Evolutionary conservation across 805 yeast species (phyloP).

Genomic region (Yamadazyma tumulicola): DNA sequence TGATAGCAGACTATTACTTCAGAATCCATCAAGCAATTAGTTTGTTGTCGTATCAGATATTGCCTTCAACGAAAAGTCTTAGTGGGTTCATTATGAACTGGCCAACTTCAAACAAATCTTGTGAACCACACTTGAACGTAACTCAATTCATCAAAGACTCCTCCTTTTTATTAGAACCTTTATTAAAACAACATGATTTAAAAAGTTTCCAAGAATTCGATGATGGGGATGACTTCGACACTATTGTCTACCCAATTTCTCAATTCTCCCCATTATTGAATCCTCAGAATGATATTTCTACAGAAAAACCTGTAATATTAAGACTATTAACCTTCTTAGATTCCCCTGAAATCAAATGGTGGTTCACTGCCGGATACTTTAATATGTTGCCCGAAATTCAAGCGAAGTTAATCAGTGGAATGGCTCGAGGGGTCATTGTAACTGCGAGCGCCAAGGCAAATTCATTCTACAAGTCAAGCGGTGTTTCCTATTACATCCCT

Average conservation of each 20-base stretch:
- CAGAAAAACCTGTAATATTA: conserved; percentile 74
- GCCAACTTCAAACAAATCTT: conserved; percentile 66
- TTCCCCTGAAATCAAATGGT: conserved; percentile 61
- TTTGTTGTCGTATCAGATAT: conserved; percentile 65
- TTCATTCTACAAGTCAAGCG: conserved; percentile 83
- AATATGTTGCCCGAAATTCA: conserved; percentile 80
- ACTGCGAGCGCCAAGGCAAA: conserved; percentile 94
- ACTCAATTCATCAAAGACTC: conserved; percentile 54
- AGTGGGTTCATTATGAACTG: conserved; percentile 61
- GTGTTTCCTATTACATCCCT: conserved; percentile 78
- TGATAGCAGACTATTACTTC: conserved; percentile 70
- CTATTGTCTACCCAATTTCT: conserved; percentile 84
- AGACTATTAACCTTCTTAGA: conserved; percentile 56
- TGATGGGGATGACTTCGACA: conserved; percentile 40
- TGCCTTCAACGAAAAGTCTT: conserved; percentile 36
- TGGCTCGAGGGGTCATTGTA: conserved; percentile 65
- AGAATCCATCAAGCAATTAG: conserved; percentile 65
- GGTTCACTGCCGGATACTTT: conserved; percentile 95
- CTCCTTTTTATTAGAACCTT: conserved; percentile 52
- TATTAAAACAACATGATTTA: conserved; percentile 46
- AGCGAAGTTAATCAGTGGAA: conserved; percentile 51
- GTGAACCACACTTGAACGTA: conserved; percentile 61
- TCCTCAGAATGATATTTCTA: conserved; percentile 58
- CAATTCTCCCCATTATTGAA: conserved; percentile 82
- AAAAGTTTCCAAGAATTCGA: conserved; percentile 28